A percentile compares a stretch with the other conserved stretches of the same genome.
Conservation (phyloP, 2,329 filamentous ascomycete species). For the Nannizziopsis barbatae region DNA sequence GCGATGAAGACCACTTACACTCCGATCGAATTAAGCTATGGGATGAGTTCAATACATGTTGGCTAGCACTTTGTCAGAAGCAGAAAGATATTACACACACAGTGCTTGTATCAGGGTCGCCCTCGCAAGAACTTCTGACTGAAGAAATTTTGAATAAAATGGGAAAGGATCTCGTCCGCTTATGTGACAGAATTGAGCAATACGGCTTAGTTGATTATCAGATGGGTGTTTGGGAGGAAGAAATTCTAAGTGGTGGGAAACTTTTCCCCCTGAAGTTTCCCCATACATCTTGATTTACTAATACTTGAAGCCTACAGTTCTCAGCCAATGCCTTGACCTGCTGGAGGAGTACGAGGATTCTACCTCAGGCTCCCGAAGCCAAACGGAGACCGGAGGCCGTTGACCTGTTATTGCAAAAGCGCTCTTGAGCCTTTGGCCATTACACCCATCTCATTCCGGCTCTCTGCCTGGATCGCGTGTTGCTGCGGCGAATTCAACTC, state of each 20-base stretch:
- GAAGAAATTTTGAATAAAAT: constrained; percentile 62
- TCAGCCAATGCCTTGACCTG: constrained; percentile 15
- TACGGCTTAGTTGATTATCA: constrained; percentile 96
- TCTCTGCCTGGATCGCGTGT: not conserved
- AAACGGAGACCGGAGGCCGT: constrained; percentile 1
- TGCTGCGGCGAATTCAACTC: not conserved
- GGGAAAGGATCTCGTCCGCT: constrained; percentile 66
- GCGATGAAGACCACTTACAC: constrained; percentile 68
- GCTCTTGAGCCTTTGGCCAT: not conserved
- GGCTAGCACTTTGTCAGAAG: constrained; percentile 71
- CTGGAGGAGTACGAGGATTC: constrained; percentile 10
- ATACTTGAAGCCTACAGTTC: constrained; percentile 8
- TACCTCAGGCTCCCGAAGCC: constrained; percentile 4
- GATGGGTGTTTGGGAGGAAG: constrained; percentile 91
- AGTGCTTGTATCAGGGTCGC: constrained; percentile 48
- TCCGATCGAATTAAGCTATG: constrained; percentile 71
- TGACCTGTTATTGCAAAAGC: not conserved
- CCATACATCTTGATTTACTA: not conserved
- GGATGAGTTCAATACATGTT: constrained; percentile 89
- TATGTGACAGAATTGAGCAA: constrained; percentile 78
- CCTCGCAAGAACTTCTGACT: constrained; percentile 52
- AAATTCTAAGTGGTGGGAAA: constrained; percentile 66
- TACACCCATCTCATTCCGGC: not conserved
- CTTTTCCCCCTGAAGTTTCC: not conserved
- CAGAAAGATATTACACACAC: constrained; percentile 63